Conservation (phyloP, 2,329 filamentous ascomycete genomes). For the Ilyonectria sp. region DNA sequence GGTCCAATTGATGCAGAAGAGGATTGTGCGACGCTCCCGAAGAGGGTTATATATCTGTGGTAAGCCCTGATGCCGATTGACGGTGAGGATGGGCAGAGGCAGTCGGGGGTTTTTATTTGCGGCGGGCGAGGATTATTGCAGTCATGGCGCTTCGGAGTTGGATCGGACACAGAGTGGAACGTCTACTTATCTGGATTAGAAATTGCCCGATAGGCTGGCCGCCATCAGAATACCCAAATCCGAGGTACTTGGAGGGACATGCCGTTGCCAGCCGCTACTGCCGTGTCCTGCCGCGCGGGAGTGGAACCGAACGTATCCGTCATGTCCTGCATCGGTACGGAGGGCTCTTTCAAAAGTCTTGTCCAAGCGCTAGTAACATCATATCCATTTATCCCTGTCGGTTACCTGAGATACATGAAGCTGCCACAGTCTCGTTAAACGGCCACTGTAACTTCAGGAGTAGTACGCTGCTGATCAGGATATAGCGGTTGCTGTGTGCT, state of each 20-base stretch:
- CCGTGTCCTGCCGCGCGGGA: slow-evolving; percentile 42
- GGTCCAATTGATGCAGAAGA: slow-evolving; percentile 8
- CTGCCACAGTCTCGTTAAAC: too few relatives aligned
- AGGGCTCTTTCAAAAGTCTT: too few relatives aligned
- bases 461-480: too few relatives aligned
- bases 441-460: too few relatives aligned
- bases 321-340: slow-evolving; percentile 8
- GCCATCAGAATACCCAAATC: slow-evolving; percentile 18
- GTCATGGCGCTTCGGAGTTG: slow-evolving; percentile 41
- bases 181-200: slow-evolving; percentile 33
- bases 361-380: too few relatives aligned
- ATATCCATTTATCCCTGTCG: too few relatives aligned
- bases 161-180: slow-evolving; percentile 44
- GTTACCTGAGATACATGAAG: too few relatives aligned
- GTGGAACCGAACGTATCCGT: slow-evolving; percentile 36
- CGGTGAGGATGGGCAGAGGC: slow-evolving; percentile 12
- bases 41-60: not conserved
- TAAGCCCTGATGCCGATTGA: not conserved
- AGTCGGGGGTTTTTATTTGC: slow-evolving; percentile 19
- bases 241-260: slow-evolving; percentile 45
- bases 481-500: too few relatives aligned
- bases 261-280: slow-evolving; percentile 47
- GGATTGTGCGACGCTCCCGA: slow-evolving; percentile 4
- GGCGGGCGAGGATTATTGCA: slow-evolving; percentile 27
- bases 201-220: slow-evolving; percentile 40